Base-by-base conservation (phyloP, 768 basidiomycete species). In the Tulasnella calospora region DNA sequence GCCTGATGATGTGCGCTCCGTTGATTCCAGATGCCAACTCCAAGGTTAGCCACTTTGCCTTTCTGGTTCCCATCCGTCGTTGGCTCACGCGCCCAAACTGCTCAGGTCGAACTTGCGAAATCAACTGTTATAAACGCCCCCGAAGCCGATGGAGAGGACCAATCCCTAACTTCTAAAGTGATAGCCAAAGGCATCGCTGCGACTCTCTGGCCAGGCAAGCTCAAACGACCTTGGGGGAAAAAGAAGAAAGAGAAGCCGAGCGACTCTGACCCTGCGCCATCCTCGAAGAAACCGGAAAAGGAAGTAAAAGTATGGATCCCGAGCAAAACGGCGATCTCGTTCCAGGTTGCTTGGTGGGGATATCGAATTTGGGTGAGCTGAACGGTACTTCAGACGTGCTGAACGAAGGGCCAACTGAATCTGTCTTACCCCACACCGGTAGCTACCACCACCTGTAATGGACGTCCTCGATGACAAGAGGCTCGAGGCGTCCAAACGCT, bases 321-420 rank as follows among this genome's bases (percentile, higher is more conserved):
- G 2, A 94, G 92, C 3, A 87, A 88, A 15, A 91, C 90, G 12
- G 89, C 93, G 79, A 84, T 95, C 38, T 94, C 93, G 12, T 83
- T 94, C 8, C 87, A 94, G 81, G 89, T 90, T 2, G 88, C 89
- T 77, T 95, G 94, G 94, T 89, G 92, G 91, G 93, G 93, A 3
- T 94, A 92, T 81, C 86, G 92, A 55, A 84, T 94, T 85, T 93
- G 87, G 73, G 91, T 51, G 1, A 67, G 27, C 7, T 27, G 73
- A 47, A 1, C n/a, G 17, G 41, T 46, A 12, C 70, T 12, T 41
- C 9, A 19, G 41, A 55, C 30, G 51, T 19, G 33, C 57, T 3
- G 15, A n/a, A n/a, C n/a, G n/a, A n/a, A n/a, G n/a, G n/a, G n/a
- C 55, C 78, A 46, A 55, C 69, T 40, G 35, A 19, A 1, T 77